These are phyloP conservation scores for Trichopus zeylanicus DNA, from an alignment of 116 monocot species.

Conservation along the genomic window DNA sequence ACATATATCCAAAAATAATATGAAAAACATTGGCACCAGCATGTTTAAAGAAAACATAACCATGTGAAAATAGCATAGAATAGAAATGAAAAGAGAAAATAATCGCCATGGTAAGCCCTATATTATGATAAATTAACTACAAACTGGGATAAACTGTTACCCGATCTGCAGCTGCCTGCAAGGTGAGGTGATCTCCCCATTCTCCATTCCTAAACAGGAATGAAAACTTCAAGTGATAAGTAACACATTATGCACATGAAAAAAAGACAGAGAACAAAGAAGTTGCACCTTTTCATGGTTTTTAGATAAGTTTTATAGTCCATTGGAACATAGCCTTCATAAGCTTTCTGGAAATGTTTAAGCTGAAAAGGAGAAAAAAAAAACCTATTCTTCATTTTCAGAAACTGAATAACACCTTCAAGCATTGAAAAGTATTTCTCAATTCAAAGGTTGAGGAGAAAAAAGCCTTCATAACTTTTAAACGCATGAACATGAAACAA, in stretches of 20 bases:
- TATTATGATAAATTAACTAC: constrained; percentile 14
- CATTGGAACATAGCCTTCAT: constrained; percentile 92
- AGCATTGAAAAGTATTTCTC: neutral
- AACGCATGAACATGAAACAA: neutral
- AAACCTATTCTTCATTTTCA: neutral
- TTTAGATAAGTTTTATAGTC: constrained; percentile 69
- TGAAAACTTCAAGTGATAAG: neutral
- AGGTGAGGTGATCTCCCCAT: constrained; percentile 89
- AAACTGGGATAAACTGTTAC: constrained; percentile 36
- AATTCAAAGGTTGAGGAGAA: neutral
- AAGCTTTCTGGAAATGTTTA: constrained; percentile 56
- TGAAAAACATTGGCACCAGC: too few relatives aligned
- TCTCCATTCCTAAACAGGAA: constrained; percentile 50
- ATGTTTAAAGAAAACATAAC: too few relatives aligned
- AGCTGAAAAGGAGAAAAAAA: constrained; percentile 41
- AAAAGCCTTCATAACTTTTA: neutral
- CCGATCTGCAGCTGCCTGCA: constrained; percentile 86
- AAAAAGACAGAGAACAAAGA: constrained; percentile 11
- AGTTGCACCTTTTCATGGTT: constrained; percentile 69
- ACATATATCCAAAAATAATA: too few relatives aligned
- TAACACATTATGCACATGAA: neutral
- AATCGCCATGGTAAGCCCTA: neutral
- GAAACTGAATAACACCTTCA: neutral
- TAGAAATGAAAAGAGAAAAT: neutral
- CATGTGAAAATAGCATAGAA: neutral